These are phyloP conservation scores for Starmerella khaoyaiensis DNA, from an alignment of 805 yeast species.

Conservation along the genomic window DNA sequence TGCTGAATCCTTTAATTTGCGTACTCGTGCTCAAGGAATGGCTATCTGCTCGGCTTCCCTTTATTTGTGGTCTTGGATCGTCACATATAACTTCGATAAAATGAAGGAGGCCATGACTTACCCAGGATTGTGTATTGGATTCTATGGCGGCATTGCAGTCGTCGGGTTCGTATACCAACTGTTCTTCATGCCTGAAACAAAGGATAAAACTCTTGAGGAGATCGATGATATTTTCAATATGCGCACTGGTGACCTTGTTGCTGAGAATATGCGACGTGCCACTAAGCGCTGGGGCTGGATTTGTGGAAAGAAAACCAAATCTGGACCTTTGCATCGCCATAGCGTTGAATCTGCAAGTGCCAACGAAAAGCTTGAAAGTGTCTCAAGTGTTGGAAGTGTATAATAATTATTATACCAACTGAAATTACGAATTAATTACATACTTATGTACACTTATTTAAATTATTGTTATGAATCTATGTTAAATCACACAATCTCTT, in stretches of 20 bases:
- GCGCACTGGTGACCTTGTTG: slow-evolving; percentile 32
- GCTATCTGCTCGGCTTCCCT: slow-evolving; percentile 41
- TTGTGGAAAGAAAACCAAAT: slow-evolving; percentile 4
- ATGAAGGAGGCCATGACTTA: slow-evolving; percentile 47
- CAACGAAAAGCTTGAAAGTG: no score
- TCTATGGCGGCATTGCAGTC: slow-evolving; percentile 55
- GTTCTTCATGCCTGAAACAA: slow-evolving; percentile 58
- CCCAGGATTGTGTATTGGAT: slow-evolving; percentile 51
- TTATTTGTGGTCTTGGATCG: slow-evolving; percentile 50
- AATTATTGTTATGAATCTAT: no score
- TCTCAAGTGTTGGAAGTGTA: no score
- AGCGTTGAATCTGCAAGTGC: no score
- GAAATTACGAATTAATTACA: no score
- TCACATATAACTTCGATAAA: slow-evolving; percentile 47
- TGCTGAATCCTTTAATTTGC: slow-evolving; percentile 47
- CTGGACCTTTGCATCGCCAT: no score
- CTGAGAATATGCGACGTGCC: slow-evolving; percentile 7
- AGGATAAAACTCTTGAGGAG: slow-evolving; percentile 58
- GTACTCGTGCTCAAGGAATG: slow-evolving; percentile 53
- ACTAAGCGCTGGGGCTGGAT: slow-evolving; percentile 9
- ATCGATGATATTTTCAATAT: slow-evolving; percentile 49
- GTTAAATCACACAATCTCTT: no score
- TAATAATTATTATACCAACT: no score
- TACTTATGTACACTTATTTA: no score
- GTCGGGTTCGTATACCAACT: slow-evolving; percentile 33